Evolutionary conservation across 148 eudicot species (phyloP).

Genomic region (Bassia scoparia): DNA sequence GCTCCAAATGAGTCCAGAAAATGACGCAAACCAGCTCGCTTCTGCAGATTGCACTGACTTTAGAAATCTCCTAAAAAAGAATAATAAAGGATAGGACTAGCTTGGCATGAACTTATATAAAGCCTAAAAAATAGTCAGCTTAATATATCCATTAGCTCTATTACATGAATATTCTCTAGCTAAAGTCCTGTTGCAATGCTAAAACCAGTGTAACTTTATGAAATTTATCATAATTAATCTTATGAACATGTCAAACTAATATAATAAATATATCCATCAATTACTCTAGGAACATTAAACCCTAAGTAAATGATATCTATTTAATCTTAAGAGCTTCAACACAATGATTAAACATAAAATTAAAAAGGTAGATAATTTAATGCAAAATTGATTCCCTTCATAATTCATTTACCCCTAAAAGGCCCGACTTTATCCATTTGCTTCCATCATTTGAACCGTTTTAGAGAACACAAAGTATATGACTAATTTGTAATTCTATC

Average conservation of each 20-base stretch:
- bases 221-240: too few relatives aligned
- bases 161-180: background rate
- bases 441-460: background rate
- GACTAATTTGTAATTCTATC: background rate
- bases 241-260: too few relatives aligned
- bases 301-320: too few relatives aligned
- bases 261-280: too few relatives aligned
- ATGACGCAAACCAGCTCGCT: slow-evolving; percentile 96
- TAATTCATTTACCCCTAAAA: too few relatives aligned
- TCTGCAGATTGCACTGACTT: slow-evolving; percentile 47
- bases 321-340: background rate
- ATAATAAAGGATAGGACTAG: background rate
- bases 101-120: background rate
- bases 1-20: slow-evolving; percentile 97
- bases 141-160: background rate
- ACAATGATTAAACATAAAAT: background rate
- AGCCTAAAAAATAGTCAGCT: too few relatives aligned
- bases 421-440: too few relatives aligned
- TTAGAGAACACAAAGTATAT: background rate
- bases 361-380: background rate
- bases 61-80: background rate
- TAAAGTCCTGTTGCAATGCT: background rate
- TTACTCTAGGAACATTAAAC: too few relatives aligned
- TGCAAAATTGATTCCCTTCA: too few relatives aligned
- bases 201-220: too few relatives aligned